These are phyloP conservation scores for Cutaneotrichosporon sp. DNA, from an alignment of 1,284 basidiomycete species.

Conservation along the genomic window DNA sequence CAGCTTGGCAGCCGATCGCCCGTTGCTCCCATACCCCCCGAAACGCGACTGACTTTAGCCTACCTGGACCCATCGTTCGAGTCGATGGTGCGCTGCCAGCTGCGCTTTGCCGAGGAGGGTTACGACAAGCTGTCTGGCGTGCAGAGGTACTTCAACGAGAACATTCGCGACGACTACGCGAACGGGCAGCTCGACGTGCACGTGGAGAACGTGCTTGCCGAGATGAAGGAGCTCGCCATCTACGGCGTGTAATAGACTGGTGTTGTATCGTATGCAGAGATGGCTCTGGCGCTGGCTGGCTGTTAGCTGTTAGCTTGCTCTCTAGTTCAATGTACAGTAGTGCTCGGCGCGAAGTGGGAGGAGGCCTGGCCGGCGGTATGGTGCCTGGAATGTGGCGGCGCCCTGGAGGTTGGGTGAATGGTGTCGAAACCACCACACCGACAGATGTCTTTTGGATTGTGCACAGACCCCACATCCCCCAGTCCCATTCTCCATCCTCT, in stretches of 20 bases:
- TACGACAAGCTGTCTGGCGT: constrained; percentile 98
- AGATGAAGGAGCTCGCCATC: constrained; percentile 95
- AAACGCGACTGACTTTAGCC: constrained; percentile 29
- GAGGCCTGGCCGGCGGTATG: too few relatives aligned
- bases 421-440: too few relatives aligned
- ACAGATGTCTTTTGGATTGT: too few relatives aligned
- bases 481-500: too few relatives aligned
- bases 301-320: too few relatives aligned
- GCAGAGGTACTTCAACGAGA: constrained; percentile 91
- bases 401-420: too few relatives aligned
- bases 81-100: constrained; percentile 97
- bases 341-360: too few relatives aligned
- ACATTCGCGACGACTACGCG: constrained; percentile 93
- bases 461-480: too few relatives aligned
- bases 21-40: too few relatives aligned
- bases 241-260: constrained; percentile 56
- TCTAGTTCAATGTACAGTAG: too few relatives aligned
- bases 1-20: background rate
- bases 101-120: constrained; percentile 94
- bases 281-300: too few relatives aligned
- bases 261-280: constrained; percentile 11
- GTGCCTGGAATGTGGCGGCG: too few relatives aligned
- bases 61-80: constrained; percentile 99
- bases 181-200: constrained; percentile 94
- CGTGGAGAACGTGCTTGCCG: constrained; percentile 89